phyloP scores from a whole-genome alignment of 1,139 yeast species.

The Zygosaccharomyces sapae region DNA sequence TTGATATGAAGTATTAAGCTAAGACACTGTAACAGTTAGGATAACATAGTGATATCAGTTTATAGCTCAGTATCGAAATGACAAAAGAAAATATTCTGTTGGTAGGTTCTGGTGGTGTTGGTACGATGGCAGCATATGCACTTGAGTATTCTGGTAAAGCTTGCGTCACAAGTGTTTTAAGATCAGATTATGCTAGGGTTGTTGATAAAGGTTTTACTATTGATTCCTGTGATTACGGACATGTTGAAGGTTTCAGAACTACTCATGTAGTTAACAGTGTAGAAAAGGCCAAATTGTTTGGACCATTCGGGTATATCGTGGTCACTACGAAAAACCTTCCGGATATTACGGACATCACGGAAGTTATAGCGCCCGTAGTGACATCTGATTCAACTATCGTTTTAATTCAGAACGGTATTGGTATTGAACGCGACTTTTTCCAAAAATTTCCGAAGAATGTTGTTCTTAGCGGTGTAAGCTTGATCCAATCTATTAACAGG shows the following conservation, averaged over 20 bases:
- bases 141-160: slow-evolving; percentile 9
- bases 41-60: no score
- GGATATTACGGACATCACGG: slow-evolving; percentile 40
- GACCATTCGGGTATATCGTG: slow-evolving; percentile 63
- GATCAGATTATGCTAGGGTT: slow-evolving; percentile 62
- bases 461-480: slow-evolving; percentile 63
- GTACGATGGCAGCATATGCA: slow-evolving; percentile 10
- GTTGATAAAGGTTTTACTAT: slow-evolving; percentile 52
- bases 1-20: no score
- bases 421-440: slow-evolving; percentile 60
- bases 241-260: slow-evolving; percentile 52
- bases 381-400: slow-evolving; percentile 39
- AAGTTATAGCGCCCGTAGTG: slow-evolving; percentile 6
- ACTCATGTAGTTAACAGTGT: slow-evolving; percentile 38
- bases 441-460: slow-evolving; percentile 54
- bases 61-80: slow-evolving; percentile 1
- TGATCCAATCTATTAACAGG: slow-evolving; percentile 61
- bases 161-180: slow-evolving; percentile 18
- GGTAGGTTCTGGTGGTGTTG: slow-evolving; percentile 12
- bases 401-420: slow-evolving; percentile 70
- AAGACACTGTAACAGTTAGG: no score
- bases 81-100: slow-evolving; percentile 6
- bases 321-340: slow-evolving; percentile 74
- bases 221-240: slow-evolving; percentile 60
- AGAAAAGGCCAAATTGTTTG: slow-evolving; percentile 43